phyloP scores from a whole-genome alignment of 2,329 filamentous ascomycete species.

The Sporothrix luriei region DNA sequence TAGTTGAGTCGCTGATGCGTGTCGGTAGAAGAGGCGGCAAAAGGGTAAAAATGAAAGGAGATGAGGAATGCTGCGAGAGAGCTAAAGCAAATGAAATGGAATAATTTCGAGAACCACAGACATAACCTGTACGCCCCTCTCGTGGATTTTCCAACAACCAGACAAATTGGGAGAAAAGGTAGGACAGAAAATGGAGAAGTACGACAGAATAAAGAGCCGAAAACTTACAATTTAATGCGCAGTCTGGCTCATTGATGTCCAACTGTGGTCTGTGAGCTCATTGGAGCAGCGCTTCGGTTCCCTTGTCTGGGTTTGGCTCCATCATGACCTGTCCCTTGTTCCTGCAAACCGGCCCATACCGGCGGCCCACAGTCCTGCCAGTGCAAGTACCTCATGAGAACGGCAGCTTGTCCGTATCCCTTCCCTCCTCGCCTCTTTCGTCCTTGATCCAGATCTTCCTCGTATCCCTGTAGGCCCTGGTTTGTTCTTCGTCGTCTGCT shows the following conservation, averaged over 20 bases:
- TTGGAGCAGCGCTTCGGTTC: not conserved
- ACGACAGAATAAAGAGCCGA: not conserved
- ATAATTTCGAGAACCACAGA: not conserved
- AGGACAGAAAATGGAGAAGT: not conserved
- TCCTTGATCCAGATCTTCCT: not conserved
- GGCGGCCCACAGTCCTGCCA: constrained; percentile 8
- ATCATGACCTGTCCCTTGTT: not conserved
- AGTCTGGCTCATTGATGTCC: constrained; percentile 25
- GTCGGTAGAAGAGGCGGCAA: not conserved
- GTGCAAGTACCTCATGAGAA: constrained; percentile 19
- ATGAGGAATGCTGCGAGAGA: constrained; percentile 7
- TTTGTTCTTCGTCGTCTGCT: not conserved
- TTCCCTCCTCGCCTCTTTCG: not conserved
- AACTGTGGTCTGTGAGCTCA: constrained; percentile 23
- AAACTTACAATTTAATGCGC: constrained; percentile 9
- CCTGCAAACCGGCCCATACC: constrained; percentile 12
- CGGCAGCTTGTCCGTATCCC: not conserved
- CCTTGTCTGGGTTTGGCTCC: constrained; percentile 15
- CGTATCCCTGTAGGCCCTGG: not conserved
- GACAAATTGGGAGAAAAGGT: not conserved
- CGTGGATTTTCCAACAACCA: not conserved
- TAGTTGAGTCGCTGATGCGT: not conserved
- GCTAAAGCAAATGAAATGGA: constrained; percentile 12
- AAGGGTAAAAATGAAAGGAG: constrained; percentile 12
- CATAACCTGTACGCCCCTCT: not conserved